These are phyloP conservation scores for Excoecaria cochinchinensis DNA, from an alignment of 345 rosid species.

Conservation along the genomic window DNA sequence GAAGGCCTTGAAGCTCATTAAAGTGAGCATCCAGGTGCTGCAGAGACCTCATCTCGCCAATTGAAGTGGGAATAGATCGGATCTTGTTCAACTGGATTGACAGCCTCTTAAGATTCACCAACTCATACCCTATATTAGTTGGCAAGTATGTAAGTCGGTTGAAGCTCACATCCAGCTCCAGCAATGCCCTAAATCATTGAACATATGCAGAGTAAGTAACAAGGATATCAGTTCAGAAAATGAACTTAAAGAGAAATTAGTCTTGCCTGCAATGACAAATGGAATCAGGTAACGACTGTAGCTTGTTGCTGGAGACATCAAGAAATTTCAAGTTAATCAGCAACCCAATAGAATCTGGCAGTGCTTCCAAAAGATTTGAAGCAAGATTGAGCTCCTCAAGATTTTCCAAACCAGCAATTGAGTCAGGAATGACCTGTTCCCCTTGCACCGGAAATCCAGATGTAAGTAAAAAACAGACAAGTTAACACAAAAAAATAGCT, in stretches of 20 bases:
- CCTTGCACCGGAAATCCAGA: slow-evolving; percentile 18
- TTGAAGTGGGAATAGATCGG: slow-evolving; percentile 64
- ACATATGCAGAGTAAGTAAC: neutral
- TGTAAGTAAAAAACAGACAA: slow-evolving; percentile 2
- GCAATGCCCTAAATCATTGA: slow-evolving; percentile 50
- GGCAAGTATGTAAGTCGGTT: slow-evolving; percentile 75
- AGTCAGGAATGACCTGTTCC: slow-evolving; percentile 78
- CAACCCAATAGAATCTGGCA: slow-evolving; percentile 88
- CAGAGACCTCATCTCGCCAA: slow-evolving; percentile 70
- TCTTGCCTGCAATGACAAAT: slow-evolving; percentile 74
- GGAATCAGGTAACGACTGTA: slow-evolving; percentile 65
- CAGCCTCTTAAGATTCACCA: slow-evolving; percentile 59
- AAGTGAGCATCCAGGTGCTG: slow-evolving; percentile 74
- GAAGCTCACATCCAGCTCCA: slow-evolving; percentile 80
- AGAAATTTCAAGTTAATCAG: slow-evolving; percentile 62
- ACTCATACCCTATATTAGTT: slow-evolving; percentile 73
- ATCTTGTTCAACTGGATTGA: slow-evolving; percentile 72
- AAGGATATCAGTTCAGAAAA: neutral
- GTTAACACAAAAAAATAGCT: neutral
- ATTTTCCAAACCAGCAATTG: slow-evolving; percentile 71
- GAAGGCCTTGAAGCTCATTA: slow-evolving; percentile 71
- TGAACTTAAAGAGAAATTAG: slow-evolving; percentile 8
- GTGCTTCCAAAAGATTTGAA: slow-evolving; percentile 64
- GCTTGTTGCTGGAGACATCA: slow-evolving; percentile 73
- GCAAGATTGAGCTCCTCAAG: slow-evolving; percentile 75